Evolutionary conservation across 2,329 filamentous ascomycete species (phyloP).

Genomic region (Stagonosporopsis cucurbitacearum): DNA sequence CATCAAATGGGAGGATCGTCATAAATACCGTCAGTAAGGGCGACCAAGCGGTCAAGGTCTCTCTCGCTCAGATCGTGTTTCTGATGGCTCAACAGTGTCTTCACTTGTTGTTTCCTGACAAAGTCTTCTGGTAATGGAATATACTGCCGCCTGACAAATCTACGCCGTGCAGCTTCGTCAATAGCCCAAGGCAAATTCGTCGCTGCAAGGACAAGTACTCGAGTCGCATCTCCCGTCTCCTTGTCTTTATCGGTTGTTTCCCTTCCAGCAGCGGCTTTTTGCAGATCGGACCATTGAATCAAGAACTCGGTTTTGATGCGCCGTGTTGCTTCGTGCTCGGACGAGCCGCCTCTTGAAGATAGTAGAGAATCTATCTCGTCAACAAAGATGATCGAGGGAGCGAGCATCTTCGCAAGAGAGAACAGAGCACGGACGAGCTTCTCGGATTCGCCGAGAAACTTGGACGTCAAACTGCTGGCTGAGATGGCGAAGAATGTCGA

Average conservation of each 20-base stretch:
- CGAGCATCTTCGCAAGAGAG: slow-evolving; percentile 82
- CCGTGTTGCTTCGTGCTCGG: slow-evolving; percentile 90
- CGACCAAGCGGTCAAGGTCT: slow-evolving; percentile 78
- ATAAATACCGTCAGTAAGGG: slow-evolving; percentile 77
- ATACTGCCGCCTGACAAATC: slow-evolving; percentile 93
- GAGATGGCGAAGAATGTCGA: slow-evolving; percentile 98
- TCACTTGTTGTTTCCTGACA: slow-evolving; percentile 79
- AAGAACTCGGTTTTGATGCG: slow-evolving; percentile 98
- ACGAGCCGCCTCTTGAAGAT: slow-evolving; percentile 79
- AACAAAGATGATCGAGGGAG: slow-evolving; percentile 96
- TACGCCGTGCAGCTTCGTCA: slow-evolving; percentile 87
- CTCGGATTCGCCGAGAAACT: slow-evolving; percentile 95
- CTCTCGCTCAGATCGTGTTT: slow-evolving; percentile 76
- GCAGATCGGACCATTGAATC: slow-evolving; percentile 95
- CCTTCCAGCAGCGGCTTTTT: slow-evolving; percentile 86
- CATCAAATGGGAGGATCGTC: not conserved
- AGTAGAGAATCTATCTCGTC: slow-evolving; percentile 97
- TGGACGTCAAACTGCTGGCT: slow-evolving; percentile 90
- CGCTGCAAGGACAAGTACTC: slow-evolving; percentile 90
- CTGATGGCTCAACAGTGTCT: slow-evolving; percentile 82
- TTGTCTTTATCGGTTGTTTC: slow-evolving; percentile 72
- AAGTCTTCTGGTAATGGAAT: slow-evolving; percentile 89
- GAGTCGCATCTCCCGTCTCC: slow-evolving; percentile 78
- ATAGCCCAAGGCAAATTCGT: slow-evolving; percentile 98
- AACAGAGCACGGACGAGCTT: slow-evolving; percentile 95